These are phyloP conservation scores for Fomitopsis pulvina DNA, from an alignment of 768 basidiomycete genomes.

Conservation along the genomic window DNA sequence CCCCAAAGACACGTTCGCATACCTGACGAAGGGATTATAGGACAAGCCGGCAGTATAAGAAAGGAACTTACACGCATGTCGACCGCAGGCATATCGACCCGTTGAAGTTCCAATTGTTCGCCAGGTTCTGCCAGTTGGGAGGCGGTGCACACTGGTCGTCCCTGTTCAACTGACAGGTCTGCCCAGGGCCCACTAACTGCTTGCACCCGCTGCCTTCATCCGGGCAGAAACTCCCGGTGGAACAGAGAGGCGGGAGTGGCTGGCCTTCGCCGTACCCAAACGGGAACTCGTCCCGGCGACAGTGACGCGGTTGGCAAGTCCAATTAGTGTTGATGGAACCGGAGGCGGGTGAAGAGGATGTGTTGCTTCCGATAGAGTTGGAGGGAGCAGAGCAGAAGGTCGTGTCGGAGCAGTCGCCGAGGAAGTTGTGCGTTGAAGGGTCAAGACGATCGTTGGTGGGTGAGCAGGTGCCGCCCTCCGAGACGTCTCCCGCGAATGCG, in stretches of 20 bases:
- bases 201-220: slow-evolving; percentile 59
- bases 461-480: slow-evolving; percentile 26
- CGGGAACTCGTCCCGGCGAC: slow-evolving; percentile 56
- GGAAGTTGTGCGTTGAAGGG: slow-evolving; percentile 45
- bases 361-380: slow-evolving; percentile 25
- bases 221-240: slow-evolving; percentile 50
- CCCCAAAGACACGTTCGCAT: slow-evolving; percentile 47
- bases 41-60: not conserved
- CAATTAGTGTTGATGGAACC: slow-evolving; percentile 5
- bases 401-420: slow-evolving; percentile 54
- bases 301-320: slow-evolving; percentile 44
- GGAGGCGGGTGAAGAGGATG: not conserved
- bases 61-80: slow-evolving; percentile 44
- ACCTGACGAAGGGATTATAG: too few species aligned
- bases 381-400: slow-evolving; percentile 44
- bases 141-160: slow-evolving; percentile 50
- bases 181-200: slow-evolving; percentile 34
- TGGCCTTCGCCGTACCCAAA: slow-evolving; percentile 37
- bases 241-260: slow-evolving; percentile 47
- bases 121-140: slow-evolving; percentile 33
- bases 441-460: slow-evolving; percentile 46
- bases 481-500: not conserved
- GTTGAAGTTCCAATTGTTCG: slow-evolving; percentile 37
- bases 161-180: slow-evolving; percentile 51
- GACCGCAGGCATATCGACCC: slow-evolving; percentile 54